A percentile compares a stretch with the other conserved stretches of the same genome.
Evolutionary conservation across 257 asterid genomes (phyloP).

Genomic region (Rhazya stricta): DNA sequence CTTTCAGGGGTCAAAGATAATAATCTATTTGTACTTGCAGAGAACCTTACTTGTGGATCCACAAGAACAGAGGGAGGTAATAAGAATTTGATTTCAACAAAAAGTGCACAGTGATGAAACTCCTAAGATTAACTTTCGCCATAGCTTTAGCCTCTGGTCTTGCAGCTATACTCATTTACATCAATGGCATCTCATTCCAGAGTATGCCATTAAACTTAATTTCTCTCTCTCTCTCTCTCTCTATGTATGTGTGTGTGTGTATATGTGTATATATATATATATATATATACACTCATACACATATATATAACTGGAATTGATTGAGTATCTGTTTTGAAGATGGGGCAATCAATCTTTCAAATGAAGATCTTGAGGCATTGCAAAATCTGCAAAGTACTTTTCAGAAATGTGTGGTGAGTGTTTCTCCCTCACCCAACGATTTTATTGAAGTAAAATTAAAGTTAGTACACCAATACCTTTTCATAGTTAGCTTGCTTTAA

Average conservation of each 20-base stretch:
- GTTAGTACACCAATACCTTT: too few species aligned
- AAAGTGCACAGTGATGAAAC: slow-evolving; percentile 43
- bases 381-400: slow-evolving; percentile 51
- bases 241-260: background rate
- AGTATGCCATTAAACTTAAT: slow-evolving; percentile 21
- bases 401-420: slow-evolving; percentile 80
- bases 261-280: too few species aligned
- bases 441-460: background rate
- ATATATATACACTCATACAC: too few species aligned
- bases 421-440: background rate
- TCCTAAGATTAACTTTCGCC: slow-evolving; percentile 51
- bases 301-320: background rate
- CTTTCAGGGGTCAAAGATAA: too few species aligned
- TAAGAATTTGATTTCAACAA: background rate
- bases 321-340: slow-evolving; percentile 25
- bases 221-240: background rate
- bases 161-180: slow-evolving; percentile 60
- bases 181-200: slow-evolving; percentile 49
- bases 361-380: slow-evolving; percentile 66
- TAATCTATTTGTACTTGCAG: too few species aligned
- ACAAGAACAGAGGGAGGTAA: background rate
- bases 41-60: background rate
- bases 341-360: slow-evolving; percentile 39
- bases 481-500: too few species aligned
- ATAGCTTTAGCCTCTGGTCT: slow-evolving; percentile 71